A percentile compares a stretch with the other conserved stretches of the same genome.
Evolutionary conservation across 352 stramenopile species (phyloP).

Genomic region (Globisporangium parvum): DNA sequence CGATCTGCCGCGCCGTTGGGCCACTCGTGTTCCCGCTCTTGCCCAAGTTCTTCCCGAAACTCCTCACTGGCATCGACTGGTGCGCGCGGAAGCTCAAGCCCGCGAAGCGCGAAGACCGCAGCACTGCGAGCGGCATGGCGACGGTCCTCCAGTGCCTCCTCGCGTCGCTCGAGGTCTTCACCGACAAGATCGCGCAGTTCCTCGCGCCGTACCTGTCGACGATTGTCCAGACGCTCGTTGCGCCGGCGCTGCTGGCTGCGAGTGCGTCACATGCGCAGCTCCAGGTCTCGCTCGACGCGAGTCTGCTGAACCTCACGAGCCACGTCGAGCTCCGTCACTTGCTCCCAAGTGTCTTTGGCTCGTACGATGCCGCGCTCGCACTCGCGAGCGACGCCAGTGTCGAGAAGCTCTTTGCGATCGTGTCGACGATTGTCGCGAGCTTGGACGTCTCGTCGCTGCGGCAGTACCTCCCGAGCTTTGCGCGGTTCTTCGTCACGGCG

Average conservation of each 20-base stretch:
- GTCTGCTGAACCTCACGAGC: conserved; percentile 59
- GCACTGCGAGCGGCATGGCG: conserved; percentile 20
- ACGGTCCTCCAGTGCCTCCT: conserved; percentile 76
- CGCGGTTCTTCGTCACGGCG: conserved; percentile 77
- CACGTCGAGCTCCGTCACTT: conserved; percentile 71
- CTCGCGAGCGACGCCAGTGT: conserved; percentile 44
- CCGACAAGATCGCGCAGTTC: conserved; percentile 79
- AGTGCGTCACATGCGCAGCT: conserved; percentile 24
- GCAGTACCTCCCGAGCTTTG: conserved; percentile 64
- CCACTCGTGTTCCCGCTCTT: conserved; percentile 75
- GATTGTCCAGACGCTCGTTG: conserved; percentile 56
- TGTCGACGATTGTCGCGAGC: conserved; percentile 51
- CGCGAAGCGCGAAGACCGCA: conserved; percentile 18
- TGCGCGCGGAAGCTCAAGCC: conserved; percentile 26
- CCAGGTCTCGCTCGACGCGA: conserved; percentile 56
- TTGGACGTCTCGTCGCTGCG: conserved; percentile 51
- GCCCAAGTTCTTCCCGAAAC: conserved; percentile 74
- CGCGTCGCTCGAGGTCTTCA: conserved; percentile 73
- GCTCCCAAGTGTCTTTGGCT: conserved; percentile 57
- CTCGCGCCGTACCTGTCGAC: conserved; percentile 65
- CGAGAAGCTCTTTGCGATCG: conserved; percentile 62
- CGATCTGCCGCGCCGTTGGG: conserved; percentile 59
- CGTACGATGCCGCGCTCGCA: conserved; percentile 59
- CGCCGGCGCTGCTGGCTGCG: conserved; percentile 36
- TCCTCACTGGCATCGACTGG: conserved; percentile 59